Evolutionary conservation across 805 yeast species (phyloP).

Genomic region (Danielozyma ontarioensis): DNA sequence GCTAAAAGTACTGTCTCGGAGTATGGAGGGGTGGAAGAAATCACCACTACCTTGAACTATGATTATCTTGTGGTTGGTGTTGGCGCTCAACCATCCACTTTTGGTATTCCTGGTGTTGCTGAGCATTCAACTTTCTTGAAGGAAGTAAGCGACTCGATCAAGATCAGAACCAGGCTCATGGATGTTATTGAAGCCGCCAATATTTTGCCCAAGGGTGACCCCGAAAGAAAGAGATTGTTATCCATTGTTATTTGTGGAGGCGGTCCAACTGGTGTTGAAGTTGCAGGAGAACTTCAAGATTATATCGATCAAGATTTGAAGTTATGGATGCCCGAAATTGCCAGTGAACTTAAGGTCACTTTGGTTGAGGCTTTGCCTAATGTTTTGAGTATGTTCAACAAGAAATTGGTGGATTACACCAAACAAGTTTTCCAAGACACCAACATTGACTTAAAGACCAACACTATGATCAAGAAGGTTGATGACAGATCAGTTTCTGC

Average conservation of each 20-base stretch:
- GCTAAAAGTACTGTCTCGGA: slow-evolving; percentile 35
- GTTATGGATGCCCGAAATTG: slow-evolving; percentile 85
- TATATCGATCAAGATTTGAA: slow-evolving; percentile 86
- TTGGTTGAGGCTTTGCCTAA: slow-evolving; percentile 89
- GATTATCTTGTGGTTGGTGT: slow-evolving; percentile 90
- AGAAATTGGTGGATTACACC: slow-evolving; percentile 70
- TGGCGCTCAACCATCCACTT: slow-evolving; percentile 93
- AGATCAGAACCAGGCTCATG: slow-evolving; percentile 77
- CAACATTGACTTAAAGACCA: slow-evolving; percentile 70
- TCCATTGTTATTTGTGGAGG: slow-evolving; percentile 95
- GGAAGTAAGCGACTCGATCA: slow-evolving; percentile 84
- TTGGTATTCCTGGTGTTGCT: slow-evolving; percentile 90
- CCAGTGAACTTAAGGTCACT: slow-evolving; percentile 75
- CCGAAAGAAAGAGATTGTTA: slow-evolving; percentile 79
- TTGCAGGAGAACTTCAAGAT: slow-evolving; percentile 94
- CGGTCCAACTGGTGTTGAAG: slow-evolving; percentile 98
- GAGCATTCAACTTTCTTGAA: slow-evolving; percentile 86
- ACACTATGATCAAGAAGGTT: slow-evolving; percentile 86
- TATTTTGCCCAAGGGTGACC: slow-evolving; percentile 65
- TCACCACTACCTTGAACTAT: slow-evolving; percentile 48
- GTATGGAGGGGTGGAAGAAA: slow-evolving; percentile 39
- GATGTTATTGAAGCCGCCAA: slow-evolving; percentile 87
- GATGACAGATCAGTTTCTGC: slow-evolving; percentile 68
- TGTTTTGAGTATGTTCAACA: slow-evolving; percentile 72
- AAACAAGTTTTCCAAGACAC: slow-evolving; percentile 64